phyloP scores from a whole-genome alignment of 345 rosid species.

The Raphanus raphanistrum region DNA sequence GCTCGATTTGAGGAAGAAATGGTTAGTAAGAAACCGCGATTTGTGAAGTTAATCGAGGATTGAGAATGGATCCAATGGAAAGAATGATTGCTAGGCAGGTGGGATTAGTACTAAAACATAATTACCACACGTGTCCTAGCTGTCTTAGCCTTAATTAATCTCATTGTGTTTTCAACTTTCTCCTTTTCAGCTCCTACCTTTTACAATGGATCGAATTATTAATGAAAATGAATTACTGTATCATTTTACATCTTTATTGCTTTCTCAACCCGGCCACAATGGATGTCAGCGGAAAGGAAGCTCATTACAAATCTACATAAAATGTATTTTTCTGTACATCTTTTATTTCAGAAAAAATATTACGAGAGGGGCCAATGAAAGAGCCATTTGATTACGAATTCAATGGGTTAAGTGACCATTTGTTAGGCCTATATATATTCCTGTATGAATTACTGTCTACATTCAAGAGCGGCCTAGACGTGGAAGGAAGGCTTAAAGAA shows the following conservation, averaged over 20 bases:
- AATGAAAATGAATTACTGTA: conserved; percentile 18
- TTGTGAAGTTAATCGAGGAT: conserved; percentile 19
- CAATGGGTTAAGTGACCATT: background rate
- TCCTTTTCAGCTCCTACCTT: conserved; percentile 1
- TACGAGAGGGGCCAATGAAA: background rate
- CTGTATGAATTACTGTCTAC: background rate
- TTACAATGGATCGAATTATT: conserved; percentile 31
- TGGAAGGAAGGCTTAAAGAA: background rate
- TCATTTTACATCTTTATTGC: conserved; percentile 20
- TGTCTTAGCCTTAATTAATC: conserved; percentile 40
- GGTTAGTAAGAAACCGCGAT: background rate
- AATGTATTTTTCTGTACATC: background rate
- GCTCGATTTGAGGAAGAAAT: background rate
- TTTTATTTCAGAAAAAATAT: background rate
- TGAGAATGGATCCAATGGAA: conserved; percentile 46
- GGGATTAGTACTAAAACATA: conserved; percentile 65
- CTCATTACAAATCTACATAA: background rate
- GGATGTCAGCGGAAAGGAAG: conserved; percentile 32
- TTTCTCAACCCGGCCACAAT: conserved; percentile 15
- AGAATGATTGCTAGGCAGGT: conserved; percentile 58
- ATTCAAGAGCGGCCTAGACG: background rate
- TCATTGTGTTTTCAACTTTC: background rate
- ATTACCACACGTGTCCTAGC: conserved; percentile 80
- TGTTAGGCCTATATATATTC: background rate
- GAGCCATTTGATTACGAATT: background rate